phyloP scores from a whole-genome alignment of 768 basidiomycete species.

The Hydnomerulius pinastri region DNA sequence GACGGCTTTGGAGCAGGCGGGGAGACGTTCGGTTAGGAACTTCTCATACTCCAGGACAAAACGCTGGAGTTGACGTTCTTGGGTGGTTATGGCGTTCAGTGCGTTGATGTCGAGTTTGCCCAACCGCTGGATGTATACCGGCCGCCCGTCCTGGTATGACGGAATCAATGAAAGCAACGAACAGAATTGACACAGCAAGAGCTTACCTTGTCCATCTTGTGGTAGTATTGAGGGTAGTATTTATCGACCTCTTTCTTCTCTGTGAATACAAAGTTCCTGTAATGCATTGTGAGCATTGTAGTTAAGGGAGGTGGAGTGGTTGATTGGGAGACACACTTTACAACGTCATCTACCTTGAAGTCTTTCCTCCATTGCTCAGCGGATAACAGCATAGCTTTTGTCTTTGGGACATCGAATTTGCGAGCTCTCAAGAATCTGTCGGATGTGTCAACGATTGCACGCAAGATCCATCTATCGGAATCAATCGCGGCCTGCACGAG shows the following conservation, averaged over 20 bases:
- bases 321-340: conserved; percentile 47
- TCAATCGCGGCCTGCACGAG: conserved; percentile 10
- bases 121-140: conserved; percentile 92
- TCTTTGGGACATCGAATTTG: conserved; percentile 82
- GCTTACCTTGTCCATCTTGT: conserved; percentile 87
- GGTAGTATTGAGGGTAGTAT: conserved; percentile 95
- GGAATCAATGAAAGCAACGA: background rate
- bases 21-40: conserved; percentile 77
- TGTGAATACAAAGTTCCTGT: conserved; percentile 82
- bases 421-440: conserved; percentile 87
- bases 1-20: conserved; percentile 66
- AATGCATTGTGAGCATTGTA: background rate
- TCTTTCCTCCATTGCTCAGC: conserved; percentile 91
- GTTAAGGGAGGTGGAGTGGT: no score
- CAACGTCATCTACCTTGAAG: conserved; percentile 76
- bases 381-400: conserved; percentile 81
- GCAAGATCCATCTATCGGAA: conserved; percentile 13
- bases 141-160: conserved; percentile 80
- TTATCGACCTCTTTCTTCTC: conserved; percentile 84
- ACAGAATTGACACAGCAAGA: background rate
- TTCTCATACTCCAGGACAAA: conserved; percentile 94
- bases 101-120: conserved; percentile 86
- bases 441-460: background rate
- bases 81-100: conserved; percentile 80
- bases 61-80: conserved; percentile 84